Evolutionary conservation across 2,329 filamentous ascomycete genomes (phyloP), one percentile per base, ranked within the genome.

Genomic region (Eutypa lata): DNA sequence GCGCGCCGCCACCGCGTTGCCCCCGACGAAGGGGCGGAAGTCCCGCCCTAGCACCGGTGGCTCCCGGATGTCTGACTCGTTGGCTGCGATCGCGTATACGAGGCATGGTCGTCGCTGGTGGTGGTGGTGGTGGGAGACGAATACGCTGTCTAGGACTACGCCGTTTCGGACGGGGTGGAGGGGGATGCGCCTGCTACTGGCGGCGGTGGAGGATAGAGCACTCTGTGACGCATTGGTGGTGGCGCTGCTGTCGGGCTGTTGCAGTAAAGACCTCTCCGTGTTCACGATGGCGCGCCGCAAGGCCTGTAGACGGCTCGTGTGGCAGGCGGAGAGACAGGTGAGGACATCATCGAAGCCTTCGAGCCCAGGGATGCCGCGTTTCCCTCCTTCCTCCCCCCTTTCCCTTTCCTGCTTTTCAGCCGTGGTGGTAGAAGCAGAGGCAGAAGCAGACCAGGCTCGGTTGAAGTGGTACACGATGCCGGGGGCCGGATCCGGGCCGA

Each of bases 1-100:
- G 14, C 44, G 49, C 31, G 49, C 49, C 4, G 49, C 49, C 2
- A 51, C 44, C 22, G 42, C 43, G 14, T 21, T 47, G 49, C 49
- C 49, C 6, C 6, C 10, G 6, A 6, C 10, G 26, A 31, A 31
- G 16, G 49, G 49, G 16, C 18, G 44, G 10, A 51, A 48, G 44
- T 51, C 44, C 21, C 26, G 22, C 7, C 44, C 49, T 14, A 51
- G 18, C 2, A 24, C 33, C 18, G 49, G 35, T 6, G 44, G 49
- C 14, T 16, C 24, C 16, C 14, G 14, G 3, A 7, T 2, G 21
- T 47, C 14, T 10, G 22, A 18, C 7, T 4, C 14, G 22, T 51
- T 47, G 14, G 49, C 43, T 16, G 49, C 44, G n/a, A 47, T 48
- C 43, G 35, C 44, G 35, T 47, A 51, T 24, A 43, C 31, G 13